These are phyloP conservation scores for Clavulina sp. DNA, from an alignment of 768 basidiomycete genomes.

Conservation along the genomic window DNA sequence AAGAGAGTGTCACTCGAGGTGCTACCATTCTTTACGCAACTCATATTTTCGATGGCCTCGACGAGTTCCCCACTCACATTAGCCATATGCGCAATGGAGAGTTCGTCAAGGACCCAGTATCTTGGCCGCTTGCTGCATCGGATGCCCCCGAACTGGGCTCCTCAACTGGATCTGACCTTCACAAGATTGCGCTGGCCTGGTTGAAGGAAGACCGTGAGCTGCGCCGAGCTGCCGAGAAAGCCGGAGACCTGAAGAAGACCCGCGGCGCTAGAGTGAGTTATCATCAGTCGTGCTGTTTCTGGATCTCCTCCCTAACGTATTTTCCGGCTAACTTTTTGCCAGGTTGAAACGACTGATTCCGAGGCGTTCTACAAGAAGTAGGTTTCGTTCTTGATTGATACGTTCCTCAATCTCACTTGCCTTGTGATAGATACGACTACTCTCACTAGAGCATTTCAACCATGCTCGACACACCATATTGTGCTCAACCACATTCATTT, in stretches of 20 bases:
- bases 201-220: slow-evolving; percentile 63
- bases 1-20: slow-evolving; percentile 58
- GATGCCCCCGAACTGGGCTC: background rate
- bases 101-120: slow-evolving; percentile 44
- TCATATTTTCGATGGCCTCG: slow-evolving; percentile 90
- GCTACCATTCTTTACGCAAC: slow-evolving; percentile 93
- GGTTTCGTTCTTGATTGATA: slow-evolving; percentile 13
- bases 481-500: no score
- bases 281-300: slow-evolving; percentile 11
- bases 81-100: slow-evolving; percentile 79
- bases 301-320: background rate
- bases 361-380: slow-evolving; percentile 79
- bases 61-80: slow-evolving; percentile 83
- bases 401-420: background rate
- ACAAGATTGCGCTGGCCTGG: slow-evolving; percentile 71
- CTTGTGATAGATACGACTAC: background rate
- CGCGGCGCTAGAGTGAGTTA: slow-evolving; percentile 46
- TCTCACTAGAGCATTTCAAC: background rate
- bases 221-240: slow-evolving; percentile 38
- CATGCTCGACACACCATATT: background rate
- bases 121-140: slow-evolving; percentile 41
- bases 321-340: slow-evolving; percentile 7
- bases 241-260: slow-evolving; percentile 31
- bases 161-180: slow-evolving; percentile 27
- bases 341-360: slow-evolving; percentile 53